Percentiles rank a stretch among this genome's conserved stretches.
Conservation (phyloP, 106 monocot species). For the Apostasia ramifera region DNA sequence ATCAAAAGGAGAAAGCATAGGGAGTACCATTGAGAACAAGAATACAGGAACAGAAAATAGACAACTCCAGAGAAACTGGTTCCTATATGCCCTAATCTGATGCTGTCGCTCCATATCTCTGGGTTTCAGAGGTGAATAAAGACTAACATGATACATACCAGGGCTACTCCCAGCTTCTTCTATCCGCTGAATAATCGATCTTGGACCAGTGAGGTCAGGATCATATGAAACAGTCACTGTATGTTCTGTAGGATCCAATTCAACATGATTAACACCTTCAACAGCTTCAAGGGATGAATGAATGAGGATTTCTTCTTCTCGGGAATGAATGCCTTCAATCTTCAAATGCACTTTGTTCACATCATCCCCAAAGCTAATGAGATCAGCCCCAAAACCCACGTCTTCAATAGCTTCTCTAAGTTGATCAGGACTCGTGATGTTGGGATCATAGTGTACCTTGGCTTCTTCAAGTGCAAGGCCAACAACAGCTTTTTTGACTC, state of each 20-base stretch:
- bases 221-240: constrained; percentile 68
- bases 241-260: constrained; percentile 40
- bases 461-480: constrained; percentile 96
- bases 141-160: constrained; percentile 47
- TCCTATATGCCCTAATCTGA: constrained; percentile 44
- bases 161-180: constrained; percentile 39
- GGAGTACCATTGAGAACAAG: constrained; percentile 82
- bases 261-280: constrained; percentile 72
- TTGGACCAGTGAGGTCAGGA: constrained; percentile 78
- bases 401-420: constrained; percentile 67
- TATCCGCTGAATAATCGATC: constrained; percentile 66
- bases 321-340: constrained; percentile 58
- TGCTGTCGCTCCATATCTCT: constrained; percentile 52
- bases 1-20: constrained; percentile 71
- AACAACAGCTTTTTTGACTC: constrained; percentile 84
- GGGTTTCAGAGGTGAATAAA: constrained; percentile 43
- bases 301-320: constrained; percentile 39
- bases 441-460: constrained; percentile 80
- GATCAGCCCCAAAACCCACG: constrained; percentile 81
- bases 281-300: constrained; percentile 62
- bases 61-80: constrained; percentile 85
- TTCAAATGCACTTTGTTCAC: constrained; percentile 67
- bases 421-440: constrained; percentile 33
- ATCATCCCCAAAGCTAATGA: constrained; percentile 71
- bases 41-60: constrained; percentile 75